Conservation (phyloP, 192 early-diverging fungal species). For the Coemansia sp. region DNA sequence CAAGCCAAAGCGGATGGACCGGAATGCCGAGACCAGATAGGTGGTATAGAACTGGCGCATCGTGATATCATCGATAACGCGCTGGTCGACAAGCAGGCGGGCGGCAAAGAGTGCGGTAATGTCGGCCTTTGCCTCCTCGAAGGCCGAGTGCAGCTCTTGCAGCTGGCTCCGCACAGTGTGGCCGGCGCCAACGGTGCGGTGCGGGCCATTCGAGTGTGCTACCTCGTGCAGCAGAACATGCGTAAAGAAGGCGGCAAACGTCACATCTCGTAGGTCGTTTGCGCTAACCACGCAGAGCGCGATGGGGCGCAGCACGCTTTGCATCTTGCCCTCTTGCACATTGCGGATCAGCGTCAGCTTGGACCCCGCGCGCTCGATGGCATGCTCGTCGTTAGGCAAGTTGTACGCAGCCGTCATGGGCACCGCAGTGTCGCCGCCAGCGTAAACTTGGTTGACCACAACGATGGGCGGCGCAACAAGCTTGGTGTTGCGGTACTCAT, state of each 20-base stretch:
- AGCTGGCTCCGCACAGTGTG: conserved; percentile 69
- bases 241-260: conserved; percentile 70
- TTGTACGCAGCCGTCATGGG: conserved; percentile 81
- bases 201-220: conserved; percentile 71
- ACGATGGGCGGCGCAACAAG: conserved; percentile 70
- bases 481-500: conserved; percentile 63
- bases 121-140: conserved; percentile 82
- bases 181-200: conserved; percentile 49
- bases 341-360: conserved; percentile 78
- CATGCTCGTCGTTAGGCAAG: conserved; percentile 76
- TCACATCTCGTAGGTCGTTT: conserved; percentile 61
- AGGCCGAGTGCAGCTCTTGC: conserved; percentile 70
- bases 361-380: conserved; percentile 67
- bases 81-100: conserved; percentile 61
- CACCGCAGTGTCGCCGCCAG: conserved; percentile 71
- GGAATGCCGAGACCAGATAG: conserved; percentile 72
- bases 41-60: conserved; percentile 70
- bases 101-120: conserved; percentile 70
- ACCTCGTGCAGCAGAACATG: conserved; percentile 77
- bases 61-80: conserved; percentile 61
- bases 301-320: conserved; percentile 65
- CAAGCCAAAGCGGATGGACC: conserved; percentile 72
- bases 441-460: conserved; percentile 74
- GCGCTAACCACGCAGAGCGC: conserved; percentile 58
- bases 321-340: conserved; percentile 73